These are phyloP conservation scores for Marsdenia floribunda DNA, from an alignment of 257 asterid genomes.

Conservation along the genomic window DNA sequence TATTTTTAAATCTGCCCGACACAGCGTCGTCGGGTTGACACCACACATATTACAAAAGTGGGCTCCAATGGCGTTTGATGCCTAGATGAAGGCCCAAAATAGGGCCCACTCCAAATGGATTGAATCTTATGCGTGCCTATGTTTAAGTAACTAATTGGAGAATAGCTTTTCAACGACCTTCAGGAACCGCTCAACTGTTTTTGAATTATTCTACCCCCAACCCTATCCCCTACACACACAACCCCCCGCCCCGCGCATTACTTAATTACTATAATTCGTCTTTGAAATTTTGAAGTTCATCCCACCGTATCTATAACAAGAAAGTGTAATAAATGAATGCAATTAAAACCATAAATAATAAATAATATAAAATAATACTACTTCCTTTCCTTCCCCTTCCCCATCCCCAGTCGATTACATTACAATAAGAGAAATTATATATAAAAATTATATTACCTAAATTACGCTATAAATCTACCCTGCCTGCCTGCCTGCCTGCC, in stretches of 20 bases:
- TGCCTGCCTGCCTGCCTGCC: conserved; percentile 9
- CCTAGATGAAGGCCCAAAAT: too few species aligned
- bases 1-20: conserved; percentile 23
- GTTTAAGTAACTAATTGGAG: conserved; percentile 6
- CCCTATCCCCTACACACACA: too few species aligned
- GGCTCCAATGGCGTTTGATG: conserved; percentile 35
- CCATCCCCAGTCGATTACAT: not conserved
- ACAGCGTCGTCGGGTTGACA: conserved; percentile 20
- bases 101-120: conserved; percentile 36
- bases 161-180: conserved; percentile 19
- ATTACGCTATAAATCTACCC: conserved; percentile 12
- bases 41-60: conserved; percentile 41
- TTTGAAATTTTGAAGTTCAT: not conserved
- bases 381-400: too few species aligned
- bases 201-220: conserved; percentile 36
- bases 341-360: not conserved
- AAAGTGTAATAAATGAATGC: too few species aligned
- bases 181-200: conserved; percentile 52
- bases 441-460: conserved; percentile 13
- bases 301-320: not conserved
- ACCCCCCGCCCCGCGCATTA: not conserved
- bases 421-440: not conserved
- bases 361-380: not conserved
- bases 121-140: not conserved
- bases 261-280: not conserved